Base-by-base conservation (phyloP, 2,329 filamentous ascomycete species). In the Delphinella strobiligena region DNA sequence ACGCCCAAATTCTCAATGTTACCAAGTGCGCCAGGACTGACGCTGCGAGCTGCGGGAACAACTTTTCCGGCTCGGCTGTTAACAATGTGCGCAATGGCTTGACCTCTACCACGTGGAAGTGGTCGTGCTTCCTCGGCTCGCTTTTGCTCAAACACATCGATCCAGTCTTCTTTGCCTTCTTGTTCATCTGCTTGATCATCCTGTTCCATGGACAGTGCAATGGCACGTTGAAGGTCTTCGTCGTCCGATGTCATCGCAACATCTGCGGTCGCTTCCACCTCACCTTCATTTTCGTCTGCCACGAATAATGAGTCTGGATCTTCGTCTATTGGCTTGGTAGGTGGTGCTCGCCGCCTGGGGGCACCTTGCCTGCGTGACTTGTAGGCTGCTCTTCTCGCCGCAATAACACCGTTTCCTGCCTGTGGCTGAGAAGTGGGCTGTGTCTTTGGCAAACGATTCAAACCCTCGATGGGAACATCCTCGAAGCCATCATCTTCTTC, bases 391-490 rank as follows among this genome's bases (percentile, higher is more conserved):
- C 62, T 62, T 43, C 69, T 61, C 45, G 60, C 63, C n/a, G 60
- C 53, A 11, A 66, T 47, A 31, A 58, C 52, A 11, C 42, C n/a
- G n/a, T n/a, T n/a, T 39, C 19, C 46, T 41, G 15, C 39, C 47
- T 5, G 45, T 44, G 8, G n/a, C 12, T 27, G 45, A 30, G 32
- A 60, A 55, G 19, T 51, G 51, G 3, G 57, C 47, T 47, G 42
- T 51, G 17, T 59, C 49, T 80, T 89, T 0, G 87, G 86, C 12
- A 95, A 62, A 37, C 87, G 72, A 51, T 95, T 95, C 10, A 95
- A 54, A 0, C 88, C 88, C 56, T 91, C 84, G 35, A 95, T 88
- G 0, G 88, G 87, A 3, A 95, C 81, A 59, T 95, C 88, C 56
- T 95, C 88, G 51, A 95, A 95, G 8, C 85, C 83, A 4, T 80